phyloP scores from a whole-genome alignment of 2,329 filamentous ascomycete species.

The Aschersonia sp. region DNA sequence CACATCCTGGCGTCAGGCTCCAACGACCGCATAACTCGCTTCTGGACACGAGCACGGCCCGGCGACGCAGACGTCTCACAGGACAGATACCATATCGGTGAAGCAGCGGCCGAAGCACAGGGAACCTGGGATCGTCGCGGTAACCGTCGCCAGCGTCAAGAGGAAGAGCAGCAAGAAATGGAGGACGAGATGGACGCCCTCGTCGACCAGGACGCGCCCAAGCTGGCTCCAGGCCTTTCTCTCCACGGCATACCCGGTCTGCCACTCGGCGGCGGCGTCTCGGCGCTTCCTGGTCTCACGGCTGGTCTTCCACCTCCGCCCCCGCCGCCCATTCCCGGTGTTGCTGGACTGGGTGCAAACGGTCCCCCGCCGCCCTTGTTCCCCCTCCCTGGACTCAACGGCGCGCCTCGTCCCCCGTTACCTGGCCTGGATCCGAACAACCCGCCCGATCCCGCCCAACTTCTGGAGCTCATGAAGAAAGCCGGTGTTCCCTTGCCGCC shows the following conservation, averaged over 20 bases:
- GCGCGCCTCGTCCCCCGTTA: conserved; percentile 32
- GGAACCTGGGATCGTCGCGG: conserved; percentile 85
- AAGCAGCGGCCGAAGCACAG: conserved; percentile 81
- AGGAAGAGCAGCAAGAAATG: conserved; percentile 85
- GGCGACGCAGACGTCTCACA: conserved; percentile 76
- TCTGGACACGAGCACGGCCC: conserved; percentile 85
- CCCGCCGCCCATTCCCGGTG: conserved; percentile 33
- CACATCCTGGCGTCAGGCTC: conserved; percentile 92
- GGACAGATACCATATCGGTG: conserved; percentile 90
- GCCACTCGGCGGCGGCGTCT: conserved; percentile 21
- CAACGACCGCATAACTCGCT: conserved; percentile 90
- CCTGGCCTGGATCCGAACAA: conserved; percentile 44
- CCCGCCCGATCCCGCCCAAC: conserved; percentile 44
- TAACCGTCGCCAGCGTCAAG: conserved; percentile 63
- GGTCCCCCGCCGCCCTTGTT: conserved; percentile 35
- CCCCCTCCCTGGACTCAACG: conserved; percentile 33
- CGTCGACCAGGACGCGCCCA: conserved; percentile 69
- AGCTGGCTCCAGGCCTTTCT: conserved; percentile 29
- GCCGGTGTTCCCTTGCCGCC: conserved; percentile 48
- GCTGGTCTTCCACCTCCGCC: conserved; percentile 21
- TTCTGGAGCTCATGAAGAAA: conserved; percentile 51
- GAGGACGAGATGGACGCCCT: conserved; percentile 90
- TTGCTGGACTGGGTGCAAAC: conserved; percentile 29
- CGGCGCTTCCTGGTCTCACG: conserved; percentile 24
- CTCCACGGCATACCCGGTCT: conserved; percentile 48